Percentiles rank a stretch among this genome's conserved stretches.
phyloP scores from a whole-genome alignment of 305 asterid genomes.

The Plantago lanceolata region DNA sequence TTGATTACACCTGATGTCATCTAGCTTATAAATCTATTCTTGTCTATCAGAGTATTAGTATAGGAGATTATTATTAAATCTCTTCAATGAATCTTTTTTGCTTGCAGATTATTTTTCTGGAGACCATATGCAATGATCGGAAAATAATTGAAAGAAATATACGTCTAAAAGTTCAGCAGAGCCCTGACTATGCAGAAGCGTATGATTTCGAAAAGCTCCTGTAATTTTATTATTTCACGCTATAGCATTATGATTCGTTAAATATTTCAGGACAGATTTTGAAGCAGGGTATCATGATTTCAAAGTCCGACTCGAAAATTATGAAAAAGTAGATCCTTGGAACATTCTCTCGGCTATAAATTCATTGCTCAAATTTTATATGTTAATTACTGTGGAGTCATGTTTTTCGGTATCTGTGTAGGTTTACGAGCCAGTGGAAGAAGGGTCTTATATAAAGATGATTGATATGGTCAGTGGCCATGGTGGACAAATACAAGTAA shows the following conservation, averaged over 20 bases:
- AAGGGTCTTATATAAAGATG: constrained; percentile 97
- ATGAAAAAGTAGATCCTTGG: constrained; percentile 68
- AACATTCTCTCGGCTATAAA: constrained; percentile 23
- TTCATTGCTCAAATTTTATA: constrained; percentile 3
- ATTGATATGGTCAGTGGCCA: constrained; percentile 97
- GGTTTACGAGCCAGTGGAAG: constrained; percentile 97
- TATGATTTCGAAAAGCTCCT: constrained; percentile 33
- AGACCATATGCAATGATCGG: constrained; percentile 87
- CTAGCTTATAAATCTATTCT: constrained; percentile 8
- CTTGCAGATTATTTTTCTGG: constrained; percentile 84
- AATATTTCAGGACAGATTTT: constrained; percentile 83
- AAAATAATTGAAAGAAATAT: constrained; percentile 89
- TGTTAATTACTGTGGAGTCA: constrained; percentile 16
- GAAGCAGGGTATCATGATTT: constrained; percentile 98
- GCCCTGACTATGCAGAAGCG: constrained; percentile 99
- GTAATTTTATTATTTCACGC: constrained; percentile 16
- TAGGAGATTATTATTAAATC: constrained; percentile 13
- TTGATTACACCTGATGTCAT: constrained; percentile 2
- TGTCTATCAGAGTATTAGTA: constrained; percentile 16
- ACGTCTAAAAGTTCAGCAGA: constrained; percentile 99
- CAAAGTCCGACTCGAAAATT: constrained; percentile 84
- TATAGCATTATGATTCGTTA: constrained; percentile 28
- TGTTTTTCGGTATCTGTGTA: constrained; percentile 32
- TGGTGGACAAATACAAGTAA: constrained; percentile 96
- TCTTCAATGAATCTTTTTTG: constrained; percentile 25